Evolutionary conservation across 2,329 filamentous ascomycete species (phyloP), one percentile per base, ranked within the genome.

Genomic region (Fusarium sp.): DNA sequence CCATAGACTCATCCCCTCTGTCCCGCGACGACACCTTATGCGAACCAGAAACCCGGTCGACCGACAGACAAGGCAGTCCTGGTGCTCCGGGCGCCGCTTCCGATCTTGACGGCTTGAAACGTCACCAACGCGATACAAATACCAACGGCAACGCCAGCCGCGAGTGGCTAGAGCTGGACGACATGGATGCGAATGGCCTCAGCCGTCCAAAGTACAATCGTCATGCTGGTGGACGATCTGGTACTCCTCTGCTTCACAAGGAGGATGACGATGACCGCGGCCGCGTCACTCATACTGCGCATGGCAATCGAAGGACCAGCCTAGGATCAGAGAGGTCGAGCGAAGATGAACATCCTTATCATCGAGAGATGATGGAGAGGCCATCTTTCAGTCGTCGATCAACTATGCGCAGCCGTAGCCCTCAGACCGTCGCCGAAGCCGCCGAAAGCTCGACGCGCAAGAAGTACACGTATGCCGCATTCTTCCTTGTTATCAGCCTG

Each of bases 391-490:
- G 78, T 68, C 77, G 80, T 14, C 86, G 90, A 66, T 93, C 91
- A 47, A 92, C 92, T 14, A 91, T 97, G 84, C 91, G 93, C 79
- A 95, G 94, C 80, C 88, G 90, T 77, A 95, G 93, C 80, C 94
- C 94, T n/a, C 89, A 91, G 45, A 79, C 79, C 52, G 79, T 78
- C 50, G 81, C 81, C 56, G 82, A 80, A 17, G 81, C 78, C 32
- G 80, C 80, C 63, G 81, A 81, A 43, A 79, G 80, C 22, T 79
- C 82, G 33, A 95, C 94, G 38, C 90, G 90, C 80, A 93, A 90
- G 80, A 95, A 95, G 84, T 98, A 99, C 84, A 92, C 93, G 27
- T 94, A 96, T 81, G 96, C 97, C 2, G 92, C 90, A 61, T 90
- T 95, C 75, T 98, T 98, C 83, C 88, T 99, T 70, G 84, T 93